A percentile compares a stretch with the other conserved stretches of the same genome.
phyloP scores from a whole-genome alignment of 495 filamentous ascomycete species.

The Podospora pseudocomata region DNA sequence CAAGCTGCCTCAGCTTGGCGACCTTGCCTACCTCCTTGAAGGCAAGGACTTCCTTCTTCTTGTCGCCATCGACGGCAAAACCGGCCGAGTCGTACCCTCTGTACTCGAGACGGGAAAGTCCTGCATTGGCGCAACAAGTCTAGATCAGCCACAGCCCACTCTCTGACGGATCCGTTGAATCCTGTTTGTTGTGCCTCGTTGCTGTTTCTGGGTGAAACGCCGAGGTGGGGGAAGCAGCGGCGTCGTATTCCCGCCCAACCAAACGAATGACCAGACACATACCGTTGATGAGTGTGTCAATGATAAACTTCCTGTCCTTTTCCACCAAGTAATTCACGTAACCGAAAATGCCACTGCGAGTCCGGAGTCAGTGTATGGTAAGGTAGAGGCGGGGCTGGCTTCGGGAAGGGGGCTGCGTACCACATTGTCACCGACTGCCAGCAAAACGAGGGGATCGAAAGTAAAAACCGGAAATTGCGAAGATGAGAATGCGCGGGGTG shows the following conservation, averaged over 20 bases:
- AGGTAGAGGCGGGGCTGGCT: not conserved
- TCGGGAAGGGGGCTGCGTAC: constrained; percentile 24
- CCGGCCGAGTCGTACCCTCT: constrained; percentile 97
- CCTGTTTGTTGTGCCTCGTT: not conserved
- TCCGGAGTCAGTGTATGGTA: not conserved
- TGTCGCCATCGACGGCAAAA: constrained; percentile 93
- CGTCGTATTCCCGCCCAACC: constrained; percentile 3
- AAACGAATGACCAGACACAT: constrained; percentile 23
- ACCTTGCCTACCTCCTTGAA: constrained; percentile 99
- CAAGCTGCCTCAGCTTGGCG: constrained; percentile 88
- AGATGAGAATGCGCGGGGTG: not conserved
- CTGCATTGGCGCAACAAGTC: constrained; percentile 36
- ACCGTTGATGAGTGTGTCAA: constrained; percentile 96
- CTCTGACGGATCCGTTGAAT: not conserved
- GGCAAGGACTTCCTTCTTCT: constrained; percentile 94
- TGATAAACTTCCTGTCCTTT: constrained; percentile 91
- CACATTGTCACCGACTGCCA: constrained; percentile 35
- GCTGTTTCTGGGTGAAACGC: constrained; percentile 2
- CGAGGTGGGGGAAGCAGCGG: constrained; percentile 19
- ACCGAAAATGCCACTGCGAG: constrained; percentile 89
- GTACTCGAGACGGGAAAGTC: constrained; percentile 85
- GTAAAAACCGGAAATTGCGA: constrained; percentile 3
- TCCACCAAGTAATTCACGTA: constrained; percentile 93
- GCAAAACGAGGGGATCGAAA: constrained; percentile 23
- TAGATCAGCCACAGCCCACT: constrained; percentile 18